Evolutionary conservation across 2,329 filamentous ascomycete genomes (phyloP).

Genomic region (Trichoderma lentiforme): DNA sequence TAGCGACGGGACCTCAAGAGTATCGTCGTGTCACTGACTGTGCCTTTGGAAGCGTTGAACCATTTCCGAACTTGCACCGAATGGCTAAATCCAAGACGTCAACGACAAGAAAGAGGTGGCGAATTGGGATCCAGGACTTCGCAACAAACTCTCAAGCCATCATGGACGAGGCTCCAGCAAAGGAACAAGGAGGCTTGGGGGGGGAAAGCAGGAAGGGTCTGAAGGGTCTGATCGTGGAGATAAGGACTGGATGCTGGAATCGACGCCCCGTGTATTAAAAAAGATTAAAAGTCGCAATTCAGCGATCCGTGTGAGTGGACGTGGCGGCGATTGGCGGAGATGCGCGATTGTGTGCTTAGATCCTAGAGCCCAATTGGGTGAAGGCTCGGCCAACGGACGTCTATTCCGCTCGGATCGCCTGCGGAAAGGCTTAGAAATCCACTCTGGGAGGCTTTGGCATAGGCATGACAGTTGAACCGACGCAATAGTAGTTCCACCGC

Average conservation of each 20-base stretch:
- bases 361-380: conserved; percentile 16
- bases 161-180: not conserved
- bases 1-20: not conserved
- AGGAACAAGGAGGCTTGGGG: not conserved
- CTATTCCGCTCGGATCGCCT: conserved; percentile 1
- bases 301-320: conserved; percentile 15
- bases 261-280: not conserved
- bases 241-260: not conserved
- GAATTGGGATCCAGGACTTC: not conserved
- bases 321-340: conserved; percentile 11
- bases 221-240: conserved; percentile 5
- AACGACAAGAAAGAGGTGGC: not conserved
- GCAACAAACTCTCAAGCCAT: not conserved
- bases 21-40: conserved; percentile 8
- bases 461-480: not conserved
- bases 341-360: conserved; percentile 15
- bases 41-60: not conserved
- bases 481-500: not conserved
- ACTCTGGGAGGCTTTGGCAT: not conserved
- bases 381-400: conserved; percentile 1
- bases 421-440: conserved; percentile 10
- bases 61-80: conserved; percentile 10
- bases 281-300: conserved; percentile 12
- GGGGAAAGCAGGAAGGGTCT: too few species aligned
- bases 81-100: not conserved